Percentiles rank a stretch among this genome's conserved stretches.
Conservation (phyloP, 805 yeast species). For the Hanseniaspora meyeri region DNA sequence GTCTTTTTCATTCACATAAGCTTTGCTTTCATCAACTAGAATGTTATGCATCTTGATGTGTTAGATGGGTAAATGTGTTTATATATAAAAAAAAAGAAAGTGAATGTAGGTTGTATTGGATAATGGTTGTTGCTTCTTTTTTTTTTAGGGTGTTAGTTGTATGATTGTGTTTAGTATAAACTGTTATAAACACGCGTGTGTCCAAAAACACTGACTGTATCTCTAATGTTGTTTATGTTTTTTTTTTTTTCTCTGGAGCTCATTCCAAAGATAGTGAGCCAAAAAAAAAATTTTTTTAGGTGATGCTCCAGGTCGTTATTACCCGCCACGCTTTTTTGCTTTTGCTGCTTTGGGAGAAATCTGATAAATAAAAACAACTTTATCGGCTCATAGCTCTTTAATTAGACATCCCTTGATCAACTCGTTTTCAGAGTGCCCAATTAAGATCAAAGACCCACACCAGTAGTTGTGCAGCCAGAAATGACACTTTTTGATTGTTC, state of each 20-base stretch:
- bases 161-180: no score
- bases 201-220: no score
- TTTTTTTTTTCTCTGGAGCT: no score
- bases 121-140: neutral
- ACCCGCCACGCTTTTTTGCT: no score
- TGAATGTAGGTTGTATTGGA: slow-evolving; percentile 23
- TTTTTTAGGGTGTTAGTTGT: neutral
- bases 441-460: slow-evolving; percentile 61
- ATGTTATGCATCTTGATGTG: slow-evolving; percentile 12
- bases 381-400: neutral
- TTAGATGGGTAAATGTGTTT: neutral
- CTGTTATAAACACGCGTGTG: no score
- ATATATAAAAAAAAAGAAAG: neutral
- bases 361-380: neutral
- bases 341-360: neutral
- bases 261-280: no score
- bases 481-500: slow-evolving; percentile 44
- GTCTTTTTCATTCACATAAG: neutral
- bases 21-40: slow-evolving; percentile 7
- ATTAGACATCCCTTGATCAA: slow-evolving; percentile 54
- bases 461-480: slow-evolving; percentile 34
- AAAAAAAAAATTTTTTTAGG: no score
- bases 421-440: slow-evolving; percentile 73
- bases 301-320: no score
- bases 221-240: no score